A percentile compares a stretch with the other conserved stretches of the same genome.
Evolutionary conservation across 2,329 filamentous ascomycete species (phyloP).

Genomic region (Amylocarpus encephaloides): DNA sequence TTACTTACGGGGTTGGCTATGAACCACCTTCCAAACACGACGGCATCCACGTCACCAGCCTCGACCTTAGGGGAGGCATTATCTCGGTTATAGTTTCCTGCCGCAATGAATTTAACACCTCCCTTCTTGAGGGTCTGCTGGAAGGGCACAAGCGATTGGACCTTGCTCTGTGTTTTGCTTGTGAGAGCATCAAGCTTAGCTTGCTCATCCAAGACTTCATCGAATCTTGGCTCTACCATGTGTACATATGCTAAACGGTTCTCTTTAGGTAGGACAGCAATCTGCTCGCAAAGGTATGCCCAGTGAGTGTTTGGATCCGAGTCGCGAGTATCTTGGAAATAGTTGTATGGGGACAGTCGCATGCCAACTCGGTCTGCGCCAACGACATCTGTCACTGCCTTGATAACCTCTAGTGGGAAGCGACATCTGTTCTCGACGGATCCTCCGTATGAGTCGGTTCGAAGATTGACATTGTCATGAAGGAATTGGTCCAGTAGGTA

Average conservation of each 20-base stretch:
- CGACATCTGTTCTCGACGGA: constrained; percentile 44
- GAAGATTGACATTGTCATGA: constrained; percentile 41
- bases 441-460: constrained; percentile 48
- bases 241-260: constrained; percentile 53
- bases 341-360: constrained; percentile 53
- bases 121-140: constrained; percentile 15
- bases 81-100: constrained; percentile 39
- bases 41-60: constrained; percentile 28
- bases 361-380: constrained; percentile 49
- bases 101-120: constrained; percentile 39
- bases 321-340: constrained; percentile 60
- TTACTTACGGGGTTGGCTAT: constrained; percentile 35
- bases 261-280: constrained; percentile 38
- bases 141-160: background rate
- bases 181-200: constrained; percentile 35
- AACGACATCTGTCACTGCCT: constrained; percentile 44
- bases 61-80: constrained; percentile 37
- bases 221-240: constrained; percentile 46
- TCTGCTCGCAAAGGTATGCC: constrained; percentile 45
- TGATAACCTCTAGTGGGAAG: constrained; percentile 48
- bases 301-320: constrained; percentile 58
- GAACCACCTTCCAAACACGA: constrained; percentile 41
- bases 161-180: constrained; percentile 33
- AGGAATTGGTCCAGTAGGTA: constrained; percentile 24
- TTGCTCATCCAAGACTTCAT: constrained; percentile 35